phyloP scores from a whole-genome alignment of 1,284 basidiomycete genomes.

The Neotropicomus parvogracilis region DNA sequence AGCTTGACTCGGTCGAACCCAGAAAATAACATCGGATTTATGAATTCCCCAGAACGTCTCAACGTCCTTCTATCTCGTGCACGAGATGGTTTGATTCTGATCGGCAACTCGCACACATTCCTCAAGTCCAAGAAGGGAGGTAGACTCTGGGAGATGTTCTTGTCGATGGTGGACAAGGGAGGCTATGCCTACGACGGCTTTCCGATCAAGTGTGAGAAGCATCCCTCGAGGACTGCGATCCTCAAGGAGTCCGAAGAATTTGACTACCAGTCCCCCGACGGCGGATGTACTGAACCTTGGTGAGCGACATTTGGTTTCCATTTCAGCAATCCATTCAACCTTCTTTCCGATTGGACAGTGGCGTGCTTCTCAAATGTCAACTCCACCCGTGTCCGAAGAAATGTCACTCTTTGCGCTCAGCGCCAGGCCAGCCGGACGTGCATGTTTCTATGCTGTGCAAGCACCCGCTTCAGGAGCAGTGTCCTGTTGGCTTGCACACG shows the following conservation, averaged over 20 bases:
- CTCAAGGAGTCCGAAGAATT: constrained; percentile 46
- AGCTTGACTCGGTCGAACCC: constrained; percentile 58
- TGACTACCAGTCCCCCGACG: constrained; percentile 51
- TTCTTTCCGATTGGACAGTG: constrained; percentile 32
- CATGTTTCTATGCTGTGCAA: constrained; percentile 47
- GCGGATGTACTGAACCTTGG: constrained; percentile 59
- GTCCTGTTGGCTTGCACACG: constrained; percentile 34
- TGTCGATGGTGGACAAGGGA: constrained; percentile 39
- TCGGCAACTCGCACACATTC: constrained; percentile 62
- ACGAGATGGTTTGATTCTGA: constrained; percentile 56
- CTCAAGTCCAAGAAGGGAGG: constrained; percentile 48
- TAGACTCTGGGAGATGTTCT: constrained; percentile 47
- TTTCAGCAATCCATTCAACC: background rate
- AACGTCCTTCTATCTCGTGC: constrained; percentile 66
- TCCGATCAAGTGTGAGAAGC: constrained; percentile 53
- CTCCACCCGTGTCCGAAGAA: constrained; percentile 50
- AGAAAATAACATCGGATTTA: constrained; percentile 58
- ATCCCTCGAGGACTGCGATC: constrained; percentile 40
- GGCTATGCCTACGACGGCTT: constrained; percentile 56
- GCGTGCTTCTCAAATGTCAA: constrained; percentile 43
- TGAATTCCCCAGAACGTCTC: constrained; percentile 61
- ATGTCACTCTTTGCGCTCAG: constrained; percentile 41
- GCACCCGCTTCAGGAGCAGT: constrained; percentile 30
- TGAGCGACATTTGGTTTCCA: constrained; percentile 25
- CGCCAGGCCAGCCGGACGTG: constrained; percentile 35